A percentile compares a stretch with the other conserved stretches of the same genome.
Conservation (phyloP, 495 filamentous ascomycete species). For the Platismatia glauca region DNA sequence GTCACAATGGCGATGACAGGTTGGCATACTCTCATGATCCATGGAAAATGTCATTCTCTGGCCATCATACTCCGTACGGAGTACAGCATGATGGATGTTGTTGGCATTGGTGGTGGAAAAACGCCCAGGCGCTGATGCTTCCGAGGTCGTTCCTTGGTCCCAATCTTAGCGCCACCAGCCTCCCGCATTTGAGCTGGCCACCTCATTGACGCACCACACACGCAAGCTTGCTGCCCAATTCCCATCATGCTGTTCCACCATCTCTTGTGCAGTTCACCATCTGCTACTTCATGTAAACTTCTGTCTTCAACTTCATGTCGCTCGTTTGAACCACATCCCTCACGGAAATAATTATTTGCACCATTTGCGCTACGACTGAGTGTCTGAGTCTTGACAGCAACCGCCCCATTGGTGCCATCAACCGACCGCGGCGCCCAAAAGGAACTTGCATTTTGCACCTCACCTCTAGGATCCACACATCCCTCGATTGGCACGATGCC, state of each 20-base stretch:
- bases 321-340: constrained; percentile 15
- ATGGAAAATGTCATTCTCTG: too few species aligned
- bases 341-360: background rate
- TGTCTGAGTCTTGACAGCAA: constrained; percentile 7
- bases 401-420: constrained; percentile 5
- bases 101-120: too few species aligned
- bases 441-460: background rate
- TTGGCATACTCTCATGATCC: background rate
- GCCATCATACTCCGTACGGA: too few species aligned
- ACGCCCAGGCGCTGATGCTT: too few species aligned
- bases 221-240: constrained; percentile 17
- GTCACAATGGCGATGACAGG: background rate
- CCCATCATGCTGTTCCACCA: background rate
- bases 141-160: background rate
- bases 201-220: constrained; percentile 9
- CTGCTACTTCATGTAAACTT: constrained; percentile 9
- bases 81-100: too few species aligned
- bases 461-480: background rate
- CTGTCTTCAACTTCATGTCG: constrained; percentile 21
- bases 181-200: constrained; percentile 1
- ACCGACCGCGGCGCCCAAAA: constrained; percentile 12
- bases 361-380: background rate
- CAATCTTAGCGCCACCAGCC: constrained; percentile 1
- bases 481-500: constrained; percentile 14
- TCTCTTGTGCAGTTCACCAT: constrained; percentile 6